Evolutionary conservation across 2,329 filamentous ascomycete genomes (phyloP).

Genomic region (Balansia obtecta): DNA sequence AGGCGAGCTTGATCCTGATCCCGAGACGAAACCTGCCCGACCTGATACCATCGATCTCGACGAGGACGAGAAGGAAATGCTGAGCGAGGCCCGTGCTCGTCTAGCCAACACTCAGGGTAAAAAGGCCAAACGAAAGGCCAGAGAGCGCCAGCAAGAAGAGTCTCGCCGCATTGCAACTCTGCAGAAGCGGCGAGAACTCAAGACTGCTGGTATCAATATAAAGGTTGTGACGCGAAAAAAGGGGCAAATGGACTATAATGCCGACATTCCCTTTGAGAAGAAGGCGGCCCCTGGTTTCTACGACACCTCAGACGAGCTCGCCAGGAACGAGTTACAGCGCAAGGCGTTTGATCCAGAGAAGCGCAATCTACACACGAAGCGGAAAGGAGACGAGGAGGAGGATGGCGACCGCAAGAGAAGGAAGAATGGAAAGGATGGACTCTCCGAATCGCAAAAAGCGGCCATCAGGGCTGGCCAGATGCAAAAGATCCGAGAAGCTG

Average conservation of each 20-base stretch:
- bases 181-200: slow-evolving; percentile 91
- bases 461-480: slow-evolving; percentile 87
- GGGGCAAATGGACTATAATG: slow-evolving; percentile 99
- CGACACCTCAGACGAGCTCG: slow-evolving; percentile 75
- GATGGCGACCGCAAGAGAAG: slow-evolving; percentile 70
- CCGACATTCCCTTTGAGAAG: slow-evolving; percentile 96
- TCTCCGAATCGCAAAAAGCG: slow-evolving; percentile 70
- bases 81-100: slow-evolving; percentile 92
- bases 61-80: slow-evolving; percentile 98
- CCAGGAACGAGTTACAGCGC: slow-evolving; percentile 70
- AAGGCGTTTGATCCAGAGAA: slow-evolving; percentile 85
- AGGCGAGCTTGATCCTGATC: slow-evolving; percentile 92
- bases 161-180: slow-evolving; percentile 78
- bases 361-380: slow-evolving; percentile 79
- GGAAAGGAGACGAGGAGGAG: slow-evolving; percentile 87
- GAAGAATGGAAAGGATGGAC: slow-evolving; percentile 75
- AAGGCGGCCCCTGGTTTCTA: slow-evolving; percentile 81
- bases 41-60: slow-evolving; percentile 97
- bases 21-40: slow-evolving; percentile 87
- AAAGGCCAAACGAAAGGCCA: slow-evolving; percentile 94
- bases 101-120: slow-evolving; percentile 97
- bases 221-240: slow-evolving; percentile 85
- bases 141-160: slow-evolving; percentile 91
- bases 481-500: slow-evolving; percentile 89
- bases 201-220: slow-evolving; percentile 96